Conservation (phyloP, 148 eudicot species). For the Amaranthus palmeri region DNA sequence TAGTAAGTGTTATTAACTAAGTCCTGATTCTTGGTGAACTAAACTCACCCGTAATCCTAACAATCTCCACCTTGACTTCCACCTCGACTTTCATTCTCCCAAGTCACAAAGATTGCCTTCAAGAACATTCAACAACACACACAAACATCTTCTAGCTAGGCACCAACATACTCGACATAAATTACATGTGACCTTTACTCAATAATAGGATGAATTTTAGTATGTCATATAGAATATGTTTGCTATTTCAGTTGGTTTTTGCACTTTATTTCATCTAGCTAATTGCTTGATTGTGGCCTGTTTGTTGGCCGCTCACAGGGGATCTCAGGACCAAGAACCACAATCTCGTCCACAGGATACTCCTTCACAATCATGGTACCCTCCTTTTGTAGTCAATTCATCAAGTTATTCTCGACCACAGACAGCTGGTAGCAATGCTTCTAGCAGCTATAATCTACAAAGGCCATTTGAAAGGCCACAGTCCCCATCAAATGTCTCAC, state of each 20-base stretch:
- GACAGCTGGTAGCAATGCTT: slow-evolving; percentile 54
- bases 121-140: no score
- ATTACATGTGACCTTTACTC: no score
- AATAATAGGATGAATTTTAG: no score
- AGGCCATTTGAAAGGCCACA: slow-evolving; percentile 56
- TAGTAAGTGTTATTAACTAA: no score
- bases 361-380: slow-evolving; percentile 68
- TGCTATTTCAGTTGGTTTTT: not conserved
- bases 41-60: no score
- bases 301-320: slow-evolving; percentile 40
- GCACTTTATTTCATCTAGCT: not conserved
- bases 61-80: no score
- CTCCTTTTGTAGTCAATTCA: slow-evolving; percentile 57
- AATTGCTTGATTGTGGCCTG: not conserved
- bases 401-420: slow-evolving; percentile 62
- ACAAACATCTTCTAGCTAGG: no score
- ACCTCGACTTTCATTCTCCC: no score
- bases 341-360: slow-evolving; percentile 57
- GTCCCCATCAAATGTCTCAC: slow-evolving; percentile 66
- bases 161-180: no score
- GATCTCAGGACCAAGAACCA: slow-evolving; percentile 75
- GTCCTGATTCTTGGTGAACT: no score
- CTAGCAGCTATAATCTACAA: slow-evolving; percentile 40
- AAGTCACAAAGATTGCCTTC: no score
- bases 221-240: no score